A percentile compares a stretch with the other conserved stretches of the same genome.
These are phyloP conservation scores for Nematodospora valgi DNA, from an alignment of 805 yeast genomes.

Conservation along the genomic window DNA sequence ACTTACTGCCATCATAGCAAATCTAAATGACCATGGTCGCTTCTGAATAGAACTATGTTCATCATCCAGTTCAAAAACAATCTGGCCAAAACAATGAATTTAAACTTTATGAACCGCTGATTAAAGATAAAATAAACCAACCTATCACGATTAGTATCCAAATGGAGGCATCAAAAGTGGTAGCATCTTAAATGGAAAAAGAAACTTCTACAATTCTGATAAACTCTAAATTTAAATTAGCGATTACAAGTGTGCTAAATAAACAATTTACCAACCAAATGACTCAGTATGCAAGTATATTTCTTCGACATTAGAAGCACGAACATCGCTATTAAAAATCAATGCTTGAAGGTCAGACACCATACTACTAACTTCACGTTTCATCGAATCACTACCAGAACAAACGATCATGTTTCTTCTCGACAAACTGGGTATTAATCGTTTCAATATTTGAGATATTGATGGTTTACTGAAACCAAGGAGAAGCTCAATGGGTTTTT, in stretches of 20 bases:
- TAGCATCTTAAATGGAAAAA: too few species aligned
- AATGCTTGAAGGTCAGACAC: conserved; percentile 39
- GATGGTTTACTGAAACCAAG: conserved; percentile 20
- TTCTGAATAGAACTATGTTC: too few species aligned
- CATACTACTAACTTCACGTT: conserved; percentile 32
- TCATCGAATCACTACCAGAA: conserved; percentile 46
- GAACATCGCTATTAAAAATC: conserved; percentile 26
- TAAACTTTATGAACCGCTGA: too few species aligned
- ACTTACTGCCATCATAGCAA: too few species aligned
- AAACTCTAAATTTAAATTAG: too few species aligned
- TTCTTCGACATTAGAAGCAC: conserved; percentile 32
- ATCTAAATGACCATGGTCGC: too few species aligned
- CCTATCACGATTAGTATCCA: too few species aligned
- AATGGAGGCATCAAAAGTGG: neutral
- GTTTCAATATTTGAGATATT: conserved; percentile 15
- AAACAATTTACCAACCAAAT: conserved; percentile 43
- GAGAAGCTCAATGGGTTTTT: conserved; percentile 7
- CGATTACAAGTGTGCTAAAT: too few species aligned
- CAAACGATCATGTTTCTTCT: conserved; percentile 40
- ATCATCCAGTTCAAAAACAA: too few species aligned
- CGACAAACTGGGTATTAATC: conserved; percentile 13
- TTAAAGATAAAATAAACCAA: too few species aligned
- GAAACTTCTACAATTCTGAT: too few species aligned
- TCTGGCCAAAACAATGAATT: too few species aligned
- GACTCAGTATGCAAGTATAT: conserved; percentile 50